phyloP scores from a whole-genome alignment of 768 basidiomycete genomes.

The Termitomyces titanicus region DNA sequence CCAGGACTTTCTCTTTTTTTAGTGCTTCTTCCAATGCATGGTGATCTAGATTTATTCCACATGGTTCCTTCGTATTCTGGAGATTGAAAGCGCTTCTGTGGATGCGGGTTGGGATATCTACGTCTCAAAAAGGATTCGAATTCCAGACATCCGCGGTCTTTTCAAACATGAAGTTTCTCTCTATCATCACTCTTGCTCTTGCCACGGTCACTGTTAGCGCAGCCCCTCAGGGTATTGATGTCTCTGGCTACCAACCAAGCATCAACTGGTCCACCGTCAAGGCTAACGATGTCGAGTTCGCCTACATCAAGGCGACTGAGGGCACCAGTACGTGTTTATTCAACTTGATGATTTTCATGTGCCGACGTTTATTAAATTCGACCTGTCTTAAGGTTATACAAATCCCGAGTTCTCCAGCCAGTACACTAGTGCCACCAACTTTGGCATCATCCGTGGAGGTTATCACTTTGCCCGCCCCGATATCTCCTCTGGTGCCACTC shows the following conservation, averaged over 20 bases:
- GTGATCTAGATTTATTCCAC: neutral
- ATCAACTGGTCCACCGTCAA: constrained; percentile 52
- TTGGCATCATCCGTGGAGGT: constrained; percentile 53
- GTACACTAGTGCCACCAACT: constrained; percentile 53
- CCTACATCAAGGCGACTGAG: constrained; percentile 68
- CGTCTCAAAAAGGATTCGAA: neutral
- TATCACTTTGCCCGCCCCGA: constrained; percentile 45
- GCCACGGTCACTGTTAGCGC: constrained; percentile 8
- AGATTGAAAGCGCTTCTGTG: neutral
- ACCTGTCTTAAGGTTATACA: constrained; percentile 30
- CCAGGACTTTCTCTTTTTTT: neutral
- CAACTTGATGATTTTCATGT: neutral
- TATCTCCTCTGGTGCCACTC: constrained; percentile 48
- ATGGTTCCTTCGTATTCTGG: constrained; percentile 1
- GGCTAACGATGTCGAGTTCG: constrained; percentile 50
- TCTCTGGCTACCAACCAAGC: constrained; percentile 45
- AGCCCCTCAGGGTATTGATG: constrained; percentile 51
- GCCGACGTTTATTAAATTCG: neutral
- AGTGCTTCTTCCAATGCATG: neutral
- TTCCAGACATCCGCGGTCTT: neutral
- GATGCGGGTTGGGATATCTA: constrained; percentile 4
- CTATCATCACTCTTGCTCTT: constrained; percentile 13
- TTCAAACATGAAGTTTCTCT: constrained; percentile 16
- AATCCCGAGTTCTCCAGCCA: constrained; percentile 44
- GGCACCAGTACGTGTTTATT: constrained; percentile 11